Conservation (phyloP, 352 stramenopile genomes). For the Phytophthora lateralis region DNA sequence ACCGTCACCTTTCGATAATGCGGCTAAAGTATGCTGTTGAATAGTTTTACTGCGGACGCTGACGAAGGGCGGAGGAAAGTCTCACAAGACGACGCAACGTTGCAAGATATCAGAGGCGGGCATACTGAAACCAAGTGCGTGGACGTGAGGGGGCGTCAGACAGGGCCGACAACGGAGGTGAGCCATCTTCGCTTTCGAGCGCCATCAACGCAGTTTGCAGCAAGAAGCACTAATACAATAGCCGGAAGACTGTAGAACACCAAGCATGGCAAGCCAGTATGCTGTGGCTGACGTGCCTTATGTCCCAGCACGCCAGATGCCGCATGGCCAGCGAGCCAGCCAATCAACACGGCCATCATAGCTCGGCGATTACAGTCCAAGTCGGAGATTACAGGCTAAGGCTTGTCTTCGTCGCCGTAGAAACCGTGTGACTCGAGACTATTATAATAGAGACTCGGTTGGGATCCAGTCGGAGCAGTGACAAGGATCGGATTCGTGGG, state of each 20-base stretch:
- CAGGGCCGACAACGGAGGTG: constrained; percentile 2
- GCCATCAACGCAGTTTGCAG: neutral
- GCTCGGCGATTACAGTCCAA: neutral
- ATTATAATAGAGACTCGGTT: too few species aligned
- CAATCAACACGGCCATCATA: constrained; percentile 23
- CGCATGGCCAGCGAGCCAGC: constrained; percentile 9
- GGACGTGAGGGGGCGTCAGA: constrained; percentile 17
- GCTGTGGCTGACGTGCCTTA: constrained; percentile 14
- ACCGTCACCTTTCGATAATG: constrained; percentile 6
- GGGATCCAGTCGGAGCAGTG: constrained; percentile 13
- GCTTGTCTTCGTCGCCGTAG: constrained; percentile 15
- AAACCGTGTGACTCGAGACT: constrained; percentile 10
- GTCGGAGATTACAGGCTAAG: neutral
- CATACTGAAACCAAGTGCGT: constrained; percentile 22
- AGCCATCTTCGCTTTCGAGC: constrained; percentile 6
- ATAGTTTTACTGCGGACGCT: constrained; percentile 10
- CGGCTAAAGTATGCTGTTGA: neutral
- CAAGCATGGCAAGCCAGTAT: constrained; percentile 10
- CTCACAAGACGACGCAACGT: constrained; percentile 16
- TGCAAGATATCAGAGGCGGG: constrained; percentile 23
- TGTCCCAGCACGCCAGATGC: constrained; percentile 13
- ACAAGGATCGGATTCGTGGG: constrained; percentile 16
- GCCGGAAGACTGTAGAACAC: neutral
- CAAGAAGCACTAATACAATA: neutral
- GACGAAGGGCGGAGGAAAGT: constrained; percentile 7